Base-by-base conservation (phyloP, 1,284 basidiomycete genomes). In the Trametes sp. region DNA sequence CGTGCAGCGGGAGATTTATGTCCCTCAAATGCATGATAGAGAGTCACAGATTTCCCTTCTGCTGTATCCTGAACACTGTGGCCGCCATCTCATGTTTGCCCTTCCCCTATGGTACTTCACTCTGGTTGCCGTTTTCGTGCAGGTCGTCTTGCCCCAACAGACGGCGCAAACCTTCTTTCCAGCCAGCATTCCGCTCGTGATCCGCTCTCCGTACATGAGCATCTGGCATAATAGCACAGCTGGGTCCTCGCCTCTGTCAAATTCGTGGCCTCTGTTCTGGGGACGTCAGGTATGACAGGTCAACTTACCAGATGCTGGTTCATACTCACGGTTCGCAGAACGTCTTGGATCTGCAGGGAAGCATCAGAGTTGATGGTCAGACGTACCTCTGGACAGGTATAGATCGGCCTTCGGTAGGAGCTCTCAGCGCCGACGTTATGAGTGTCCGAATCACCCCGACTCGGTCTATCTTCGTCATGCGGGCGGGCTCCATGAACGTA, bases 351-450 rank as follows among this genome's bases (percentile, higher is more conserved):
- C 38, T 41, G 6, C 16, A 41, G n/a, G 70, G 70, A 29, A 55
- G 54, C n/a, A 53, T 70, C 19, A 63, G 67, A 38, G 56, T 72
- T 0, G 70, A 72, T 54, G 57, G 62, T n/a, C 24, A 26, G 21
- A 63, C 61, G 6, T 73, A 67, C 51, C 24, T 45, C 48, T 72
- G 70, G 70, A 51, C 69, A 31, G 70, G 70, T 4, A 13, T 33
- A 23, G 57, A 60, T 33, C 14, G 31, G n/a, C 19, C 35, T 1
- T 33, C 35, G 38, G 38, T 41, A n/a, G 38, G 38, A 3, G 23
- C 57, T 5, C 33, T 19, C 5, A 55, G 42, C 14, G 51, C 61
- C 11, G 64, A 65, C 33, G 59, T 69, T n/a, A 61, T 64, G 1
- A 54, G 56, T 38, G 50, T 59, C 2, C 56, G 66, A 38, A 45